Conservation (phyloP, 164 flowering plant genomes). For the Umbilicus rupestris region DNA sequence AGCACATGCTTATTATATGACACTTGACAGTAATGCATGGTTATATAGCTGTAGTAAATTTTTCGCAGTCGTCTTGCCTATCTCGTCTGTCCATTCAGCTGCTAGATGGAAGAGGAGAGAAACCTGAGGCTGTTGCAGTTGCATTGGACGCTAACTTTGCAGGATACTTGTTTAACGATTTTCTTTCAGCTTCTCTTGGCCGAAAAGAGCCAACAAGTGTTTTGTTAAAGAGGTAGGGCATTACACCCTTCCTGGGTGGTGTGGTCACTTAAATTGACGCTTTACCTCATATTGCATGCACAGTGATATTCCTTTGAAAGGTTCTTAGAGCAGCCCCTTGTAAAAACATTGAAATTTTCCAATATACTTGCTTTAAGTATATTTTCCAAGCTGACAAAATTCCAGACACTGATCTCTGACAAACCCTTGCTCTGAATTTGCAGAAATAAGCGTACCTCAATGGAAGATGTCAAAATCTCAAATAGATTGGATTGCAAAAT, state of each 20-base stretch:
- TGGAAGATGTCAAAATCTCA: slow-evolving; percentile 34
- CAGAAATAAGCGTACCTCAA: slow-evolving; percentile 49
- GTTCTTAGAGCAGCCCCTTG: neutral
- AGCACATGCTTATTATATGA: neutral
- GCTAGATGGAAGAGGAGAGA: slow-evolving; percentile 49
- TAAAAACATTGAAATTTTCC: neutral
- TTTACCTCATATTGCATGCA: neutral
- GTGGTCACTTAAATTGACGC: neutral
- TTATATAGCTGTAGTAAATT: neutral
- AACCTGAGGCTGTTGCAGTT: slow-evolving; percentile 59
- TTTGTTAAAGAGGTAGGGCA: slow-evolving; percentile 35
- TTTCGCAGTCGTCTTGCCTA: slow-evolving; percentile 37
- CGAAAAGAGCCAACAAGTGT: slow-evolving; percentile 33
- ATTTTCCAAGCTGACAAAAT: neutral
- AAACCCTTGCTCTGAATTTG: neutral
- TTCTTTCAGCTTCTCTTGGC: slow-evolving; percentile 23
- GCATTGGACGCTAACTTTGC: slow-evolving; percentile 53
- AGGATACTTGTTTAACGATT: slow-evolving; percentile 45
- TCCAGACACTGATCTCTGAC: neutral
- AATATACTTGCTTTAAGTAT: neutral
- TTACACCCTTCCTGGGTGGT: neutral
- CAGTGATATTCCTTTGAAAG: neutral
- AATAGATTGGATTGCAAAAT: slow-evolving; percentile 68
- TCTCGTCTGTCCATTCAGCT: slow-evolving; percentile 43
- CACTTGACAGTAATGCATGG: neutral